Conservation (phyloP, 2,329 filamentous ascomycete genomes). For the Lecanicillium sp. region DNA sequence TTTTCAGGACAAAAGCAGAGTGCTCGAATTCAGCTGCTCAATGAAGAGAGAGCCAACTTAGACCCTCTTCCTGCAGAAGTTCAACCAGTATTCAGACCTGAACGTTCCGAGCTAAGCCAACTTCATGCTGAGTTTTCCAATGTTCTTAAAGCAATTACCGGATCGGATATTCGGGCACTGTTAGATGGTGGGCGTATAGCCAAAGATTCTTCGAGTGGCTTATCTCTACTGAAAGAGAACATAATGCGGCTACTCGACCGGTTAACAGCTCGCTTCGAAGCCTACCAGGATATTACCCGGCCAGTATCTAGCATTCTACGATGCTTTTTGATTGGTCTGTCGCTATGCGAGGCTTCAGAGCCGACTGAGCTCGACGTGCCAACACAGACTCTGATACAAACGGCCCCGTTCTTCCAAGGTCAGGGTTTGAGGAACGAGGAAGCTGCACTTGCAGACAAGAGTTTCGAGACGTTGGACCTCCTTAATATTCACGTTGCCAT, state of each 20-base stretch:
- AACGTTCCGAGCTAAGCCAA: conserved; percentile 55
- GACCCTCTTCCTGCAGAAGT: conserved; percentile 59
- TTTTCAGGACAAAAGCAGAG: conserved; percentile 64
- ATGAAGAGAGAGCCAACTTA: conserved; percentile 53
- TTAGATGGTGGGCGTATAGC: conserved; percentile 15
- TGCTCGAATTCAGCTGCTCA: conserved; percentile 54
- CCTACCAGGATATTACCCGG: conserved; percentile 77
- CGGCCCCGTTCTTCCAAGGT: conserved; percentile 51
- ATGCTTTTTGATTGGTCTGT: conserved; percentile 68
- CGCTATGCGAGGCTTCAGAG: conserved; percentile 40
- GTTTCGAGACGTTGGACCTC: conserved; percentile 42
- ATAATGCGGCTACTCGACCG: conserved; percentile 63
- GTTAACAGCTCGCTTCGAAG: conserved; percentile 60
- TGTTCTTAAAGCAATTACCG: conserved; percentile 56
- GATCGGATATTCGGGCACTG: conserved; percentile 33
- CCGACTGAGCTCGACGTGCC: conserved; percentile 31
- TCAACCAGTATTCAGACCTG: conserved; percentile 62
- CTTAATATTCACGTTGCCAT: conserved; percentile 34
- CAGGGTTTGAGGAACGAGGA: conserved; percentile 7
- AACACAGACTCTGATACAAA: conserved; percentile 29
- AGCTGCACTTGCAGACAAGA: conserved; percentile 15
- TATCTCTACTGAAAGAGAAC: conserved; percentile 44
- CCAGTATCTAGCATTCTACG: conserved; percentile 73
- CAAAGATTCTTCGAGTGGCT: conserved; percentile 21
- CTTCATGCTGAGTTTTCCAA: conserved; percentile 81